phyloP scores from a whole-genome alignment of 75 land plant species.

The Pinus albicaulis region DNA sequence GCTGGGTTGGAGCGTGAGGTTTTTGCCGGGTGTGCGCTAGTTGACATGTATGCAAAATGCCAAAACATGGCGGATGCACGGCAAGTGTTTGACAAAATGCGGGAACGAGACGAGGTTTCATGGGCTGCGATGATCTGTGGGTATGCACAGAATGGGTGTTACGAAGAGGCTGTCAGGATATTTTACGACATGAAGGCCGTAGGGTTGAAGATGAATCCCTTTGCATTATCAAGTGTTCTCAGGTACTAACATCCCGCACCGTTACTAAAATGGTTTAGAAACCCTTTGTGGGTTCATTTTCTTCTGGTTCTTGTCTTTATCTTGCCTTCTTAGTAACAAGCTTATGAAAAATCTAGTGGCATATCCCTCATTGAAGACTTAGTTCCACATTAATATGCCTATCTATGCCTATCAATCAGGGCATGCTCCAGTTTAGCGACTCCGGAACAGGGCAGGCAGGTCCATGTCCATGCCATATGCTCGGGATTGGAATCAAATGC shows the following conservation, averaged over 20 bases:
- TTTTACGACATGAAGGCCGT: slow-evolving; percentile 20
- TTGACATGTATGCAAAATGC: slow-evolving; percentile 36
- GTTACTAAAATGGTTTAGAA: slow-evolving; percentile 23
- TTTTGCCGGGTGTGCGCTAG: slow-evolving; percentile 26
- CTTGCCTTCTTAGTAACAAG: slow-evolving; percentile 24
- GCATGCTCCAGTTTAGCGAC: neutral
- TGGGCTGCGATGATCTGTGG: slow-evolving; percentile 46
- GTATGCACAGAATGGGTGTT: slow-evolving; percentile 22
- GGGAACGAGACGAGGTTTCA: slow-evolving; percentile 22
- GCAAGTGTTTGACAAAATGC: slow-evolving; percentile 29
- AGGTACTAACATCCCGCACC: slow-evolving; percentile 12
- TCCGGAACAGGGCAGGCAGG: slow-evolving; percentile 1
- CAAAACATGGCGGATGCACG: slow-evolving; percentile 19
- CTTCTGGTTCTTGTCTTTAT: slow-evolving; percentile 10
- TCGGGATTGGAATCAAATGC: slow-evolving; percentile 1
- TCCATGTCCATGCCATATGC: neutral
- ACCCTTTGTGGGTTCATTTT: slow-evolving; percentile 31
- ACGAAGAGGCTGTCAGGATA: slow-evolving; percentile 17
- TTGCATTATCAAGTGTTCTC: slow-evolving; percentile 4
- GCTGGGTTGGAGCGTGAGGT: slow-evolving; percentile 22
- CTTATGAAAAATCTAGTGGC: slow-evolving; percentile 22
- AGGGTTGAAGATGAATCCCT: slow-evolving; percentile 11
- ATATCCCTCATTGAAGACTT: neutral
- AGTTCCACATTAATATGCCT: slow-evolving; percentile 15
- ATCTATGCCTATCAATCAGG: neutral